These are phyloP conservation scores for Abrus pulchellus DNA, from an alignment of 306 rosid genomes.

Conservation along the genomic window DNA sequence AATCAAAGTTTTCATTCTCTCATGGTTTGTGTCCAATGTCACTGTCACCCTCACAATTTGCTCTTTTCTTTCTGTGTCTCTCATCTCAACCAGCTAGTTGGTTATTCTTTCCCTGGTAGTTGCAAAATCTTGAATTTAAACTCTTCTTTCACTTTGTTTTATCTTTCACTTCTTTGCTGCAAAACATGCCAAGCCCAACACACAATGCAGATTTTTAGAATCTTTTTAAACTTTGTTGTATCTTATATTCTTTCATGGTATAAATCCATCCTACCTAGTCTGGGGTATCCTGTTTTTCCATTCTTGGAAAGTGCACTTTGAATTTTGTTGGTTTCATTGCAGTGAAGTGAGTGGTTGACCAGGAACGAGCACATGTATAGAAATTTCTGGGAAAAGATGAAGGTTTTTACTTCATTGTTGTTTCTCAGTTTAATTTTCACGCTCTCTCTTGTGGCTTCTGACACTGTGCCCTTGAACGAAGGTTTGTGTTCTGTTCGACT, in stretches of 20 bases:
- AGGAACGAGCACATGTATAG: neutral
- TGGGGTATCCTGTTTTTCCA: conserved; percentile 6
- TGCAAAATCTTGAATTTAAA: conserved; percentile 58
- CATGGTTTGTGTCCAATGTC: conserved; percentile 37
- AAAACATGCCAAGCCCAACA: conserved; percentile 34
- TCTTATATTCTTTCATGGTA: conserved; percentile 37
- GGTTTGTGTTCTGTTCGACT: conserved; percentile 54
- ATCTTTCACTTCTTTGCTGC: conserved; percentile 34
- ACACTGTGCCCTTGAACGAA: conserved; percentile 67
- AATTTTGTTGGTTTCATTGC: conserved; percentile 26
- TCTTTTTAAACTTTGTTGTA: conserved; percentile 39
- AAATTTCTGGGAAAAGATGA: conserved; percentile 59
- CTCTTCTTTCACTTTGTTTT: conserved; percentile 21
- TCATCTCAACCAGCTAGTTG: conserved; percentile 37
- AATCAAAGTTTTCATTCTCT: conserved; percentile 63
- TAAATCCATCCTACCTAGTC: neutral
- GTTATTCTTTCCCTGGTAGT: conserved; percentile 51
- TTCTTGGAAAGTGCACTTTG: conserved; percentile 56
- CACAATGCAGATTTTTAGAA: conserved; percentile 45
- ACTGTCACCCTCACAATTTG: conserved; percentile 53
- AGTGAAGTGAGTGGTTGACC: conserved; percentile 33
- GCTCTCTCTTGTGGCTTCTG: conserved; percentile 60
- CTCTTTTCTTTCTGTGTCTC: conserved; percentile 43
- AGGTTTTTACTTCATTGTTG: conserved; percentile 57
- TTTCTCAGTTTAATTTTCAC: conserved; percentile 59